phyloP scores from a whole-genome alignment of 192 early-diverging fungal species.

The Kappamyces sp. region DNA sequence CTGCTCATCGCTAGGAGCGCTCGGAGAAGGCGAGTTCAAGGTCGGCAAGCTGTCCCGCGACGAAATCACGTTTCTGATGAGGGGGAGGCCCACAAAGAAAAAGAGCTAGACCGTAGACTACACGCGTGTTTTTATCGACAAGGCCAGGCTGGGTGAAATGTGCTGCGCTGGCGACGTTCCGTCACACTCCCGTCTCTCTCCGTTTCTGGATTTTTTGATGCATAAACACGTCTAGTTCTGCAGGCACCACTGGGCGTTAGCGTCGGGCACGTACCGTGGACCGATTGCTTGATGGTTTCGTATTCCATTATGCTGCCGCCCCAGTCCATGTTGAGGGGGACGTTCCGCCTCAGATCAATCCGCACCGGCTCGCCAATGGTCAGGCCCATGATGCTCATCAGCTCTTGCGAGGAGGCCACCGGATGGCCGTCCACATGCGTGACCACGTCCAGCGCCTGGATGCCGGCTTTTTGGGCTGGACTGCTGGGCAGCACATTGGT shows the following conservation, averaged over 20 bases:
- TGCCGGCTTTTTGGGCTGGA: conserved; percentile 30
- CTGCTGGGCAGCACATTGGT: conserved; percentile 22
- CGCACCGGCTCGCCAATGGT: conserved; percentile 26
- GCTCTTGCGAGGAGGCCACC: conserved; percentile 32
- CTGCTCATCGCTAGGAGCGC: neutral
- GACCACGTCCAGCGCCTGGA: conserved; percentile 40
- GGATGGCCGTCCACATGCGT: conserved; percentile 23
- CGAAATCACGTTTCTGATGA: conserved; percentile 7
- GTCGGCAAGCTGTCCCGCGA: conserved; percentile 1
- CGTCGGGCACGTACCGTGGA: neutral
- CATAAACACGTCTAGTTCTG: conserved; percentile 5
- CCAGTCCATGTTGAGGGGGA: conserved; percentile 39
- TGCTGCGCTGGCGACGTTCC: too few relatives aligned
- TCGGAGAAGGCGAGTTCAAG: conserved; percentile 10
- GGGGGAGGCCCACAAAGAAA: neutral
- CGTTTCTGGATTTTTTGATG: neutral
- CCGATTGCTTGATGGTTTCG: conserved; percentile 13
- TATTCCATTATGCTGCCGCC: conserved; percentile 20
- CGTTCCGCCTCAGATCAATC: conserved; percentile 28
- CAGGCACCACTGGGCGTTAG: neutral
- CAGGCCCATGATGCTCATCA: conserved; percentile 29
- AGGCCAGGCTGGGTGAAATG: too few relatives aligned
- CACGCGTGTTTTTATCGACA: too few relatives aligned
- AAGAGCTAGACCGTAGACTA: too few relatives aligned
- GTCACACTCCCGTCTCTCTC: too few relatives aligned